phyloP scores from a whole-genome alignment of 352 stramenopile species.

The Phytophthora pini region DNA sequence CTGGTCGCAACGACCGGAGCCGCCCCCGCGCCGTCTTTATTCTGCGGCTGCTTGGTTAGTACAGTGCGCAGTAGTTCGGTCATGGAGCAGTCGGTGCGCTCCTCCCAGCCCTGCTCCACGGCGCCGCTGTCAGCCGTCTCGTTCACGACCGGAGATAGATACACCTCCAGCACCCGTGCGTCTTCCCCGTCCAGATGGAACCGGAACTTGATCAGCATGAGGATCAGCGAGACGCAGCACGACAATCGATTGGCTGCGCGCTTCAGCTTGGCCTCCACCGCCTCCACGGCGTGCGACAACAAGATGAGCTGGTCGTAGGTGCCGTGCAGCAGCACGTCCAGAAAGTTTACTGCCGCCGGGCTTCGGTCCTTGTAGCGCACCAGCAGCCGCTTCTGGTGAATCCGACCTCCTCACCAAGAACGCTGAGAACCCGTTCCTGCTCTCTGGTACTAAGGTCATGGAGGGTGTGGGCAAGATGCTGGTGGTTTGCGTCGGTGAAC shows the following conservation, averaged over 20 bases:
- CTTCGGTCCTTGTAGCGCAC: slow-evolving; percentile 92
- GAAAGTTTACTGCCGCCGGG: slow-evolving; percentile 73
- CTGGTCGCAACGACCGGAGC: slow-evolving; percentile 29
- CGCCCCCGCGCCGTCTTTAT: slow-evolving; percentile 35
- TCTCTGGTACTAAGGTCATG: no score
- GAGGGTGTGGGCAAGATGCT: no score
- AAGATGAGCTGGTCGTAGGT: slow-evolving; percentile 87
- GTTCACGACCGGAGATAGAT: slow-evolving; percentile 76
- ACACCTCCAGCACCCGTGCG: slow-evolving; percentile 59
- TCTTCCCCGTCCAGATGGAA: slow-evolving; percentile 79
- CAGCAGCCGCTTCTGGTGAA: slow-evolving; percentile 81
- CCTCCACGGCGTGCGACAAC: slow-evolving; percentile 74
- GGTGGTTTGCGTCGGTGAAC: no score
- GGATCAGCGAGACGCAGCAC: slow-evolving; percentile 79
- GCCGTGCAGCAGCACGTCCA: slow-evolving; percentile 88
- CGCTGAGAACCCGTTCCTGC: no score
- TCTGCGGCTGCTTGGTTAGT: slow-evolving; percentile 66
- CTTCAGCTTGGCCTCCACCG: slow-evolving; percentile 58
- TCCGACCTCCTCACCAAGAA: no score
- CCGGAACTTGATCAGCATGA: slow-evolving; percentile 85
- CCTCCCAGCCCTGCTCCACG: slow-evolving; percentile 87
- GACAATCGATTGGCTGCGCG: slow-evolving; percentile 66
- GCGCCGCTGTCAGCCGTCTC: slow-evolving; percentile 35
- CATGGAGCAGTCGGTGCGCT: slow-evolving; percentile 84
- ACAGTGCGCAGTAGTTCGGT: slow-evolving; percentile 86